Base-by-base conservation (phyloP, 805 yeast species). In the Wickerhamiella musiphila region DNA sequence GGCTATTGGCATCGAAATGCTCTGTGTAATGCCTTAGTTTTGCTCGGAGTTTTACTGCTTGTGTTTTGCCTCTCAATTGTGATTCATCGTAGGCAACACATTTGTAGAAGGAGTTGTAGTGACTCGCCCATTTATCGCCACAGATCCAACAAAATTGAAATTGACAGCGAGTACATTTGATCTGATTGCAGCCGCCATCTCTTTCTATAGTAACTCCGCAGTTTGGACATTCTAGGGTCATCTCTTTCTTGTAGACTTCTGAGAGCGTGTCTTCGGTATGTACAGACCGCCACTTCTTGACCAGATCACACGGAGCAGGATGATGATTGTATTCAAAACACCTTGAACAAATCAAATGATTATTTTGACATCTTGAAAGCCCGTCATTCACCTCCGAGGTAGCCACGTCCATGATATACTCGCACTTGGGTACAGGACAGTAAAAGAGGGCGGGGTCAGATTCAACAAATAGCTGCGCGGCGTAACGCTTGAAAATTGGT, bases 111-210 rank as follows among this genome's bases (percentile, higher is more conserved):
- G n/a, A n/a, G n/a, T n/a, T n/a, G n/a, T n/a, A n/a, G 55, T 86
- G 96, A 11, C 54, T 55, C 1, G 50, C 46, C 98, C 98, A 86
- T 21, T 60, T 66, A 3, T 73, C 73, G 39, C 69, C 51, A 53
- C 98, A 90, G 24, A 84, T 71, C 98, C 98, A 90, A 53, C 98
- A 90, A 49, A 83, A 90, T 49, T 84, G 79, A 50, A 68, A 55
- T 9, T 52, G 48, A 52, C 98, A 90, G 36, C 70, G 73, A 3
- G 68, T 60, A 52, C 98, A 90, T 1, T 72, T 66, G 94, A 90
- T 86, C 55, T 90, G 98, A 54, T 86, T 86, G 56, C 98, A 90
- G 0, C 98, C 98, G 15, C 95, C 96, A 49, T 78, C 78, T 46
- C 86, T 83, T 49, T 90, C 95, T 40, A 86, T 90, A 18, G 71